Base-by-base conservation (phyloP, 305 asterid genomes). In the Vinca major region DNA sequence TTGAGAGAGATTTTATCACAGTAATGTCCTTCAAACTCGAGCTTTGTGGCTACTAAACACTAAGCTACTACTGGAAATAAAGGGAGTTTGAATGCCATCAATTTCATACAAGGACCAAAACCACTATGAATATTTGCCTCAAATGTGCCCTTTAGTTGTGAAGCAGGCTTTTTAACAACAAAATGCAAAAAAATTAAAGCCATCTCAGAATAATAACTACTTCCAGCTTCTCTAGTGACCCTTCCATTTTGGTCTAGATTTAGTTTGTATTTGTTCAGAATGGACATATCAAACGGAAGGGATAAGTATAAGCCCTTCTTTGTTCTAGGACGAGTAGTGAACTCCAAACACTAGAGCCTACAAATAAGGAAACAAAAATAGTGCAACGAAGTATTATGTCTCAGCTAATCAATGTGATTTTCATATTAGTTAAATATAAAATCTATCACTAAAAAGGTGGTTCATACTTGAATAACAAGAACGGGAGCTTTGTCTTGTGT, bases 121-220 rank as follows among this genome's bases (percentile, higher is more conserved):
- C 20, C 16, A 55, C 21, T 10, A 44, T 63, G 62, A 55, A 10
- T 55, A 44, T 63, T 36, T 52, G 21, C n/a, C 19, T 41, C 13
- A 44, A 63, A 2, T 61, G 36, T 21, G 39, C 44, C 67, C 37
- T 43, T 13, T 14, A 53, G 53, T 11, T 53, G 41, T 17, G 21
- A 56, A 68, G 50, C 36, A 19, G 44, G 55, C 43, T 12, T 6
- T 47, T 40, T 50, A 50, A 14, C 20, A 51, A 17, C 19, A 69
- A 67, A 14, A 63, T 40, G 66, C 63, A 66, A 57, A 71, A 37
- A 63, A 19, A 55, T 39, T 19, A 9, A 55, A 55, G 62, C 4
- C 9, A 55, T 21, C 12, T 4, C 11, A 55, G n/a, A 55, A 55
- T 10, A 21, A 16, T 50, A 21, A 21, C 40, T 21, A 11, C 40